These are phyloP conservation scores for Blastocystis sp. DNA, from an alignment of 352 stramenopile genomes.

Conservation along the genomic window DNA sequence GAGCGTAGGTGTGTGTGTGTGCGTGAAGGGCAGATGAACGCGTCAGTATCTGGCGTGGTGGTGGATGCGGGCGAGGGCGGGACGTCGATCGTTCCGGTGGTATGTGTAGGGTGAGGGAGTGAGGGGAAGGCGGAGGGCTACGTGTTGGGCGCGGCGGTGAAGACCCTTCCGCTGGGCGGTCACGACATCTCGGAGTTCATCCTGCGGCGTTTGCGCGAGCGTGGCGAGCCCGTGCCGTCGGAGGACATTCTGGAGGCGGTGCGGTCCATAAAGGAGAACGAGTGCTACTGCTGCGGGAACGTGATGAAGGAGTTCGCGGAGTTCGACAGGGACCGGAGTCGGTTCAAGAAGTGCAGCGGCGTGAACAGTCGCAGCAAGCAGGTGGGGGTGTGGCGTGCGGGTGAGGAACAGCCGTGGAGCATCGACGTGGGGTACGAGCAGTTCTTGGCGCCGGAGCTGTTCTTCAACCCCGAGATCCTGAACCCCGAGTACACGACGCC, in stretches of 20 bases:
- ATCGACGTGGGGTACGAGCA: too few species aligned
- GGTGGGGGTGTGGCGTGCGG: background rate
- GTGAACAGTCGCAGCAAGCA: constrained; percentile 70
- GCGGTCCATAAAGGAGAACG: constrained; percentile 86
- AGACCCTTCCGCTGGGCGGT: constrained; percentile 87
- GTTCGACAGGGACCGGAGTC: constrained; percentile 86
- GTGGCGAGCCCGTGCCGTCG: constrained; percentile 83
- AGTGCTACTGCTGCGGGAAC: constrained; percentile 90
- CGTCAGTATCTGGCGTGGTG: constrained; percentile 86
- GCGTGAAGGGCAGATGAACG: constrained; percentile 73
- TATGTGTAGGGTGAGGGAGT: background rate
- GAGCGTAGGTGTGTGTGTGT: background rate
- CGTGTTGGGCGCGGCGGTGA: constrained; percentile 89
- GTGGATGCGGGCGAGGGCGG: constrained; percentile 89
- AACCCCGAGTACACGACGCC: constrained; percentile 86
- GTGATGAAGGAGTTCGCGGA: constrained; percentile 91
- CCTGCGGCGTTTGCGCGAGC: constrained; percentile 83
- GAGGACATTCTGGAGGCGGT: constrained; percentile 82
- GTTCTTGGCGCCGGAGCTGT: constrained; percentile 78
- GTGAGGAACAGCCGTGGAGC: background rate
- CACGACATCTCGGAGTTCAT: constrained; percentile 91
- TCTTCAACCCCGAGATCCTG: constrained; percentile 94
- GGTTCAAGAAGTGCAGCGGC: constrained; percentile 84
- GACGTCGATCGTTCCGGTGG: constrained; percentile 87
- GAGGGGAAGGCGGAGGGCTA: constrained; percentile 80